Percentiles rank a stretch among this genome's conserved stretches.
Conservation (phyloP, 345 rosid genomes). For the Salix purpurea region DNA sequence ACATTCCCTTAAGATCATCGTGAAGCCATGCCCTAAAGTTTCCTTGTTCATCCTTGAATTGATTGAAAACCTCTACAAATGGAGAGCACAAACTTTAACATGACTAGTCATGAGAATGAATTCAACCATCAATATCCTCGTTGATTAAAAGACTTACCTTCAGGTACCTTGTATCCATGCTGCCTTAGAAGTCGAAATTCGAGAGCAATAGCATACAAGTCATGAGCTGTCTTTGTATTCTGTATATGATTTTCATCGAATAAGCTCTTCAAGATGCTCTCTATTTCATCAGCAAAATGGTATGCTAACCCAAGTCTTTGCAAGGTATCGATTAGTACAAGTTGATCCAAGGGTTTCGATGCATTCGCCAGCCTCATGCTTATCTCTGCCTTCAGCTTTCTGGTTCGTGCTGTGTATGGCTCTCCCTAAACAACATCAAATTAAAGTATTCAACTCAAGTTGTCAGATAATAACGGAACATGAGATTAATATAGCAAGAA, state of each 20-base stretch:
- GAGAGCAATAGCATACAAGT: conserved; percentile 1
- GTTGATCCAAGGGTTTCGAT: background rate
- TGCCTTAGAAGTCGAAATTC: conserved; percentile 7
- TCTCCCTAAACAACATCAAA: conserved; percentile 9
- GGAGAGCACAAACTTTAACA: too few species aligned
- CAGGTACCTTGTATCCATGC: background rate
- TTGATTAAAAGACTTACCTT: too few species aligned
- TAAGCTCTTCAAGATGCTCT: background rate
- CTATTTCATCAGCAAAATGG: background rate
- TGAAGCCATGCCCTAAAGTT: too few species aligned
- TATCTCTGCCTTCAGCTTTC: conserved; percentile 1
- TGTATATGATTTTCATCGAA: background rate
- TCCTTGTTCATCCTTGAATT: too few species aligned
- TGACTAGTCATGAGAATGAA: too few species aligned
- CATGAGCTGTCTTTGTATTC: background rate
- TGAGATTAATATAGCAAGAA: too few species aligned
- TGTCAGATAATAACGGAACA: background rate
- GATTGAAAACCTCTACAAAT: too few species aligned
- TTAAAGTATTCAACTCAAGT: background rate
- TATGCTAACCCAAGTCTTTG: conserved; percentile 14
- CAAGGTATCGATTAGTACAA: conserved; percentile 11
- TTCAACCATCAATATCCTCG: too few species aligned
- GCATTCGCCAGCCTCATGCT: background rate
- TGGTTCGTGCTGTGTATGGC: background rate
- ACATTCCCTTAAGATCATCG: too few species aligned